phyloP scores from a whole-genome alignment of 768 basidiomycete genomes.

The Chalciporus piperatus region DNA sequence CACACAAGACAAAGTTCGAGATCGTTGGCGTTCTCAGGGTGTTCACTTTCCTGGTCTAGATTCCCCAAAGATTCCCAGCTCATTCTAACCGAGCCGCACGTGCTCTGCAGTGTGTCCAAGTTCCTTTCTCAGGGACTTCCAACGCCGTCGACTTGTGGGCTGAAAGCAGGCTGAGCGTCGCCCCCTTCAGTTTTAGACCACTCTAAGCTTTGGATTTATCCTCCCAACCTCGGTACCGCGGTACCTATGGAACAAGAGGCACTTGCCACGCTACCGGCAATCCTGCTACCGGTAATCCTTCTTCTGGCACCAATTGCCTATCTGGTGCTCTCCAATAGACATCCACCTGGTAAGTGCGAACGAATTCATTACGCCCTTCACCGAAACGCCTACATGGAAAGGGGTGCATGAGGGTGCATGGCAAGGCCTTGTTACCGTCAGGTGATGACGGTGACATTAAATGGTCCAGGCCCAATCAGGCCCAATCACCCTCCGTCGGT shows the following conservation, averaged over 20 bases:
- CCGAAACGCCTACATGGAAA: not conserved
- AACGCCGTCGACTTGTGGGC: no score
- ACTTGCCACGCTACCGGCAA: conserved; percentile 2
- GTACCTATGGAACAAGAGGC: conserved; percentile 2
- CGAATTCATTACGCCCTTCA: not conserved
- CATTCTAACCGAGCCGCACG: no score
- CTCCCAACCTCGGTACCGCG: not conserved
- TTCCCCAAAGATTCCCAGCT: no score
- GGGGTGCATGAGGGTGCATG: no score
- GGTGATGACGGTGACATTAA: not conserved
- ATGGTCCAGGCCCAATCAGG: not conserved
- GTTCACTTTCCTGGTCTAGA: no score
- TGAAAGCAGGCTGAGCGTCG: no score
- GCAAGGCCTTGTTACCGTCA: not conserved
- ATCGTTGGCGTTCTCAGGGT: no score
- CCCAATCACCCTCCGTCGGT: not conserved
- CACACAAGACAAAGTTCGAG: no score
- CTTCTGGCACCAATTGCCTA: conserved; percentile 18
- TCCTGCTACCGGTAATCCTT: conserved; percentile 7
- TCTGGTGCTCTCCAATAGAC: conserved; percentile 9
- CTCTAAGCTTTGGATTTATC: not conserved
- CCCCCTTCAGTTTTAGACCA: no score
- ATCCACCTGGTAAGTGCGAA: conserved; percentile 13
- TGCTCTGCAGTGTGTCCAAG: no score
- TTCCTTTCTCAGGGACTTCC: no score